Conservation (phyloP, 495 filamentous ascomycete species). For the Neurospora sp. region DNA sequence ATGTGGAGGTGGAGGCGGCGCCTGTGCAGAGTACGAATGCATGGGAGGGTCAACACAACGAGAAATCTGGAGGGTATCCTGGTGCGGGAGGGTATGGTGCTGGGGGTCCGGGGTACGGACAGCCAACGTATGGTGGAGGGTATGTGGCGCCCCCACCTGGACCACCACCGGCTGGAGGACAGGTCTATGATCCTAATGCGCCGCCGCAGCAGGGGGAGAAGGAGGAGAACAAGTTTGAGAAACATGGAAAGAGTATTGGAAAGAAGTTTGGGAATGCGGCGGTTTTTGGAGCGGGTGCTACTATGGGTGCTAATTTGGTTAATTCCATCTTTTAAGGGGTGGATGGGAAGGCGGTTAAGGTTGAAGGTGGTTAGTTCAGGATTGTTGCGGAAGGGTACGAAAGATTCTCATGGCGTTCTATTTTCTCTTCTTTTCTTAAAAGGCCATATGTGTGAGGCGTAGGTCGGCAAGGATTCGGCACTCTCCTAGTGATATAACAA, state of each 20-base stretch:
- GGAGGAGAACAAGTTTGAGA: constrained; percentile 33
- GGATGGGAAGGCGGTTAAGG: background rate
- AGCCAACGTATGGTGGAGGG: background rate
- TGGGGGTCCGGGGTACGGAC: background rate
- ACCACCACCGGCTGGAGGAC: constrained; percentile 18
- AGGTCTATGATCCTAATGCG: constrained; percentile 38
- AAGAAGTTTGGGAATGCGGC: constrained; percentile 70
- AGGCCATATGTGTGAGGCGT: background rate
- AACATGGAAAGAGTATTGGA: constrained; percentile 62
- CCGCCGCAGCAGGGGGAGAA: constrained; percentile 25
- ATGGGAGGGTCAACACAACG: background rate
- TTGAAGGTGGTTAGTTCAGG: background rate
- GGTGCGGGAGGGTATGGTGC: constrained; percentile 12
- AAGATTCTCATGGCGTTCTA: background rate
- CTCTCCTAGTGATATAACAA: background rate
- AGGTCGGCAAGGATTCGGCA: background rate
- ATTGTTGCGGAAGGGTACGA: background rate
- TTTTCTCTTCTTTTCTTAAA: too few species aligned
- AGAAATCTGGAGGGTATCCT: background rate
- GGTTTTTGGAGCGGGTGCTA: constrained; percentile 78
- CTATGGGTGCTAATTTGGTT: constrained; percentile 84
- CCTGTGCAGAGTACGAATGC: background rate
- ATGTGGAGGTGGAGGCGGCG: constrained; percentile 52
- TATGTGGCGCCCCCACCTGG: constrained; percentile 1
- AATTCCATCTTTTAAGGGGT: constrained; percentile 61